phyloP scores from a whole-genome alignment of 2,329 filamentous ascomycete species.

The Aureobasidium sp. region DNA sequence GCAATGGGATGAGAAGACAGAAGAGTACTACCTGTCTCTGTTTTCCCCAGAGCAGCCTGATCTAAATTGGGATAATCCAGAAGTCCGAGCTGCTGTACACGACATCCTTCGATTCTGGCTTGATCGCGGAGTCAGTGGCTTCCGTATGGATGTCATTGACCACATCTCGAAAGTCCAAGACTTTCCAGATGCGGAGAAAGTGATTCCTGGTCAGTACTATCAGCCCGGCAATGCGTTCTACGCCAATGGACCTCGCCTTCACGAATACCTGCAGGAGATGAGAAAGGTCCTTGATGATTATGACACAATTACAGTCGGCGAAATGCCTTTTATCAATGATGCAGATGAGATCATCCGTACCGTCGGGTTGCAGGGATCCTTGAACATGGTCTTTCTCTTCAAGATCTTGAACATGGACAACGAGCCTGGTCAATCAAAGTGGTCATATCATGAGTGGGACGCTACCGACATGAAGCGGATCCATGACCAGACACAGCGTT shows the following conservation, averaged over 20 bases:
- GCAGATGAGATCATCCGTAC: constrained; percentile 45
- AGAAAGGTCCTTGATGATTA: constrained; percentile 41
- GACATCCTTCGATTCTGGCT: constrained; percentile 60
- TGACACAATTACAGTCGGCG: constrained; percentile 46
- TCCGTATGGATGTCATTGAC: constrained; percentile 30
- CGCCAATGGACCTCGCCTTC: constrained; percentile 34
- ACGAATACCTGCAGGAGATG: constrained; percentile 43
- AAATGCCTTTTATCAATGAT: constrained; percentile 44
- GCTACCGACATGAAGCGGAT: constrained; percentile 24
- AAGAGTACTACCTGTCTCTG: constrained; percentile 70
- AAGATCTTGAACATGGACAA: constrained; percentile 41
- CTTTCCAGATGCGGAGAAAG: constrained; percentile 22
- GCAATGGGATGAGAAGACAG: constrained; percentile 65
- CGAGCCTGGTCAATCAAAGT: constrained; percentile 35
- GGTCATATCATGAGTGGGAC: constrained; percentile 13
- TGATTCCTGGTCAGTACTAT: constrained; percentile 16
- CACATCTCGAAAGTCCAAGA: constrained; percentile 23
- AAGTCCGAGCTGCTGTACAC: constrained; percentile 62
- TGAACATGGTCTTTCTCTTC: constrained; percentile 70
- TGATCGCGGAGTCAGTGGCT: constrained; percentile 53
- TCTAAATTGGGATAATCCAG: constrained; percentile 73
- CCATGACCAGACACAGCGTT: constrained; percentile 23
- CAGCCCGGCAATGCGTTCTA: constrained; percentile 20
- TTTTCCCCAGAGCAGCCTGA: constrained; percentile 74
- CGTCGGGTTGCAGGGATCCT: constrained; percentile 45